Percentiles rank a stretch among this genome's conserved stretches.
These are phyloP conservation scores for Curvularia sp. DNA, from an alignment of 2,329 filamentous ascomycete genomes.

Conservation along the genomic window DNA sequence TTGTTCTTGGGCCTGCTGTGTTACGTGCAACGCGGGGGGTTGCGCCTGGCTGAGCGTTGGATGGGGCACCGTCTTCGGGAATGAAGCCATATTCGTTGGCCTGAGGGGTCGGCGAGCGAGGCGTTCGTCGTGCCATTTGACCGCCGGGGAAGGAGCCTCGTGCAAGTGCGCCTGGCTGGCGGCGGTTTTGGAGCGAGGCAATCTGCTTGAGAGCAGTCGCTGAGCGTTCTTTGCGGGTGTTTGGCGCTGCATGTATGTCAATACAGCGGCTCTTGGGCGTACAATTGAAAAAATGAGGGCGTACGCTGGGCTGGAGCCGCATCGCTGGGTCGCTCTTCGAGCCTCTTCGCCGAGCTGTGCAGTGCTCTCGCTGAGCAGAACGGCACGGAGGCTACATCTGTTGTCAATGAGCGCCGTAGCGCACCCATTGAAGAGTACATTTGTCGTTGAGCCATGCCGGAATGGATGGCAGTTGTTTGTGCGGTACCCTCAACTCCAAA, in stretches of 20 bases:
- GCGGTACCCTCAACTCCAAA: conserved; percentile 27
- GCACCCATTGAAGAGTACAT: conserved; percentile 45
- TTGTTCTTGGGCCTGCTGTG: conserved; percentile 15
- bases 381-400: conserved; percentile 27
- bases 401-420: conserved; percentile 32
- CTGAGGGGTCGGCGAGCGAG: background rate
- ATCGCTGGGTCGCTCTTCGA: conserved; percentile 33
- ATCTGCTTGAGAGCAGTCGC: conserved; percentile 36
- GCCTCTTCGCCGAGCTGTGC: conserved; percentile 33
- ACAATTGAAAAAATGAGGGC: conserved; percentile 6
- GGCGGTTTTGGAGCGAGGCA: conserved; percentile 32
- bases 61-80: conserved; percentile 6
- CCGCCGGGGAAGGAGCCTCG: conserved; percentile 33
- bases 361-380: conserved; percentile 35
- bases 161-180: conserved; percentile 29
- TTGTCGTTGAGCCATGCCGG: conserved; percentile 46
- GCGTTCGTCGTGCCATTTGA: conserved; percentile 18
- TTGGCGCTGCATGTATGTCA: conserved; percentile 21
- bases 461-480: conserved; percentile 24
- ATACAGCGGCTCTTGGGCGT: conserved; percentile 10
- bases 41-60: conserved; percentile 11
- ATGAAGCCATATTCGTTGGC: conserved; percentile 12
- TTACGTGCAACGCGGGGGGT: conserved; percentile 22
- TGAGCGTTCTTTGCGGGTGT: conserved; percentile 37
- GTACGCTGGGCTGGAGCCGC: conserved; percentile 22